Evolutionary conservation across 2,329 filamentous ascomycete genomes (phyloP), one percentile per base, ranked within the genome.

Genomic region (Tolypocladium sp.): DNA sequence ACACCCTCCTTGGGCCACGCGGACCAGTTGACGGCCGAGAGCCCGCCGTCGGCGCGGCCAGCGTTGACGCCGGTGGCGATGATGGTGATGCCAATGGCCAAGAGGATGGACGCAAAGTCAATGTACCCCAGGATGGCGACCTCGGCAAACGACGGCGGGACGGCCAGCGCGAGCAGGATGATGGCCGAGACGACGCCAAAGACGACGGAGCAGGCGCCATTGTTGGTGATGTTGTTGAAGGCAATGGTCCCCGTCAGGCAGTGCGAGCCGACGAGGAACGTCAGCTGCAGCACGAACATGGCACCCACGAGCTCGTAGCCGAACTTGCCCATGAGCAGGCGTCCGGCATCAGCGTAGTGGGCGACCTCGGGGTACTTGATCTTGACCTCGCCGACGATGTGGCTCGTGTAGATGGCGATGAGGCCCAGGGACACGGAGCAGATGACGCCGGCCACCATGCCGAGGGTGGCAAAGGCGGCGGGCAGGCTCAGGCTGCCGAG

Each of bases 251-350:
- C 89, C 0, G 86, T 89, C 62, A 90, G 74, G 57, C 88, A 77
- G 72, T 91, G 89, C n/a, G 86, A 88, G 40, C 82, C 85, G 72
- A 88, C 85, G 65, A 89, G 81, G 73, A 91, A 89, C 58, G 87
- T 74, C 44, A 90, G 76, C 70, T 89, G 84, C 22, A 90, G 71
- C 12, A 81, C 74, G 65, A 88, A 86, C 63, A 82, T 85, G 62
- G 76, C 71, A 30, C 85, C 85, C 52, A 89, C 74, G 38, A 90
- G 63, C 68, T 88, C 84, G 62, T 84, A 82, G 1, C 85, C 86
- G 44, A 82, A 74, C 22, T 72, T 74, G 10, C 88, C 88, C 60
- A 78, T 77, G 56, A 90, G 75, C 55, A 90, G 75, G 52, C 80
- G 75, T 2, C 85, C 87, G 17, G 85, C 87, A 65, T 91, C 88